Percentiles rank a stretch among this genome's conserved stretches.
These are phyloP conservation scores for Colletotrichum sp. DNA, from an alignment of 2,329 filamentous ascomycete species.

Conservation along the genomic window DNA sequence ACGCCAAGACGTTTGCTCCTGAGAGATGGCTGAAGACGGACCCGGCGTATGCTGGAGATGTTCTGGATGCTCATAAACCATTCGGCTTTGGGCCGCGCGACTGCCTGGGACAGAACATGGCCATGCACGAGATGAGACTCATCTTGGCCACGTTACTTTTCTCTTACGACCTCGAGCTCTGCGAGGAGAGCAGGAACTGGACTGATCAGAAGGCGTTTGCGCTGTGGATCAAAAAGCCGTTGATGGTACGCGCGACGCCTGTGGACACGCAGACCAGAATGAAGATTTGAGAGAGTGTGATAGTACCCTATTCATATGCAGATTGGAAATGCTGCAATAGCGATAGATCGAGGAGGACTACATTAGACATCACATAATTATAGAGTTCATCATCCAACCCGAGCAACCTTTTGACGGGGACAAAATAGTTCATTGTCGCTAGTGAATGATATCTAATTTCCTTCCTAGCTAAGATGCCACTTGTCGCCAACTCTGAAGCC, in stretches of 20 bases:
- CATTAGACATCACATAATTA: neutral
- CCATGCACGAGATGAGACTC: constrained; percentile 57
- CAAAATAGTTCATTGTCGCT: accelerated
- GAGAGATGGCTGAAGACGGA: constrained; percentile 10
- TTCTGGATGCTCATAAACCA: constrained; percentile 51
- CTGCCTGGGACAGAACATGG: constrained; percentile 61
- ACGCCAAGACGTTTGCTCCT: constrained; percentile 36
- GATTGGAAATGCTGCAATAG: accelerated
- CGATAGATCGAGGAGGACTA: neutral
- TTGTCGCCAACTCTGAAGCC: constrained; percentile 26
- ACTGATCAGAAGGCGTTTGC: neutral
- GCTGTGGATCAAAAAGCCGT: constrained; percentile 4
- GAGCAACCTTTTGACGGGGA: neutral
- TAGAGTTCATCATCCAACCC: neutral
- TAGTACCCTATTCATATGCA: accelerated
- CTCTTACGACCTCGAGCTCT: neutral
- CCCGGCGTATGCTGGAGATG: neutral
- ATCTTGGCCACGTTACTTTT: constrained; percentile 36
- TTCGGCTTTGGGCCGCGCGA: constrained; percentile 58
- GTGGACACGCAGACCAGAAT: neutral
- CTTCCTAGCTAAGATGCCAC: neutral
- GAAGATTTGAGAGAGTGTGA: neutral
- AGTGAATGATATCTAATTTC: accelerated
- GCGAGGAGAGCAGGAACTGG: neutral
- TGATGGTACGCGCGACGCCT: neutral